Base-by-base conservation (phyloP, 805 yeast species). In the Spathaspora sp. region DNA sequence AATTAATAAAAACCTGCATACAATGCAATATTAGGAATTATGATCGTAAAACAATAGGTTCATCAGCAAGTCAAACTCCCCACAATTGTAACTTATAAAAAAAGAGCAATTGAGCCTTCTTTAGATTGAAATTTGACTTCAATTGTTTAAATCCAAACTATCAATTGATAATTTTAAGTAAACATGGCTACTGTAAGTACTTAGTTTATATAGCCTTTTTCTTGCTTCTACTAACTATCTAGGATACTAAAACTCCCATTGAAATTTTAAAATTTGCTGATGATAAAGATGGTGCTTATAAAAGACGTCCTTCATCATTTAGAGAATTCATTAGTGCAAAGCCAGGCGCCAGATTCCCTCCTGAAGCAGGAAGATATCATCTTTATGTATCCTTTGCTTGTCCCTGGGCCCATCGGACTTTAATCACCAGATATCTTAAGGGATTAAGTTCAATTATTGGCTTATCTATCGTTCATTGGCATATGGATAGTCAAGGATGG, bases 371-470 rank as follows among this genome's bases (percentile, higher is more conserved):
- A 52, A 79, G 99, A 61, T 93, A 93, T 65, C 96, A 92, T 69
- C 77, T 91, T 50, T 92, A 87, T 60, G 96, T 90, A 10, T 86
- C 94, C 0, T 75, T 78, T 47, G 97, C 97, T 1, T 93, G 99
- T 69, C 98, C 99, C 3, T 93, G 97, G 92, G 97, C 97, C 1
- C 96, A 89, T 64, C 78, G 98, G 55, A 82, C 92, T 0, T 74
- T 92, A 52, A 85, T 90, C 49, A 77, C 85, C 2, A 72, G 97
- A 49, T 68, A 78, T 11, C 73, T 93, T 55, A 90, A 91, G 72
- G 96, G 97, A 1, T 68, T 75, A 60, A 56, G 77, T 1, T 70
- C 80, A 1, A 68, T 85, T 10, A 82, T 86, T 54, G 80, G 83
- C 2, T 76, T 85, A 31, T 82, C 92, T 18, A 90, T 89, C 40